A percentile compares a stretch with the other conserved stretches of the same genome.
Conservation (phyloP, 2,329 filamentous ascomycete genomes). For the Drechslerella dactyloides region DNA sequence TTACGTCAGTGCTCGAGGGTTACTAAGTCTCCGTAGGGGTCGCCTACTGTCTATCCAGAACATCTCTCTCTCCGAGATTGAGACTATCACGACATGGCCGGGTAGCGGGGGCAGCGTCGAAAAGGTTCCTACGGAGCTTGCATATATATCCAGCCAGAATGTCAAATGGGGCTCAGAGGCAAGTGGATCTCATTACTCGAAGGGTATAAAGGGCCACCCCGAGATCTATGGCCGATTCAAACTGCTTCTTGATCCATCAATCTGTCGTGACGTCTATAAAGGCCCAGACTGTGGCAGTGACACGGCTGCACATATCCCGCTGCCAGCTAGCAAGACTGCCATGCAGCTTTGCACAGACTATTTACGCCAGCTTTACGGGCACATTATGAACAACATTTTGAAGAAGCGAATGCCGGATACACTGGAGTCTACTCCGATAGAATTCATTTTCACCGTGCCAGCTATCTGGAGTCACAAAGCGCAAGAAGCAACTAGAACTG, state of each 20-base stretch:
- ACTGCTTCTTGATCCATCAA: constrained; percentile 17
- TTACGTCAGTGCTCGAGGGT: background rate
- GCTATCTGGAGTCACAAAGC: constrained; percentile 41
- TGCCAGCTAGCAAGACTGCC: constrained; percentile 19
- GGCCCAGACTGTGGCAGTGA: background rate
- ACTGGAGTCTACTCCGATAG: constrained; percentile 21
- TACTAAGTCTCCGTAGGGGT: constrained; percentile 14
- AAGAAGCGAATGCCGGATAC: constrained; percentile 29
- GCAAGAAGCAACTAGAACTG: constrained; percentile 23
- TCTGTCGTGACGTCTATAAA: constrained; percentile 7
- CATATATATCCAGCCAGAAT: constrained; percentile 6
- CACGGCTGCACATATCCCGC: background rate
- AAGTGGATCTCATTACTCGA: constrained; percentile 10
- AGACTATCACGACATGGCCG: constrained; percentile 30
- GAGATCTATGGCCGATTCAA: constrained; percentile 33
- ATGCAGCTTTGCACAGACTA: constrained; percentile 26
- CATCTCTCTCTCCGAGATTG: constrained; percentile 8
- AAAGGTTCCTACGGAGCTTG: constrained; percentile 29
- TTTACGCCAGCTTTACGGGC: constrained; percentile 13
- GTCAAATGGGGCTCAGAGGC: constrained; percentile 30
- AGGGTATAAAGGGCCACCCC: background rate
- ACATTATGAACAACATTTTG: constrained; percentile 17
- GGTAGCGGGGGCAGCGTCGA: constrained; percentile 16
- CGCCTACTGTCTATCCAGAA: constrained; percentile 27
- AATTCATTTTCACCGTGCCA: constrained; percentile 34